Evolutionary conservation across 1,284 basidiomycete genomes (phyloP).

Genomic region (Moesziomyces sp.): DNA sequence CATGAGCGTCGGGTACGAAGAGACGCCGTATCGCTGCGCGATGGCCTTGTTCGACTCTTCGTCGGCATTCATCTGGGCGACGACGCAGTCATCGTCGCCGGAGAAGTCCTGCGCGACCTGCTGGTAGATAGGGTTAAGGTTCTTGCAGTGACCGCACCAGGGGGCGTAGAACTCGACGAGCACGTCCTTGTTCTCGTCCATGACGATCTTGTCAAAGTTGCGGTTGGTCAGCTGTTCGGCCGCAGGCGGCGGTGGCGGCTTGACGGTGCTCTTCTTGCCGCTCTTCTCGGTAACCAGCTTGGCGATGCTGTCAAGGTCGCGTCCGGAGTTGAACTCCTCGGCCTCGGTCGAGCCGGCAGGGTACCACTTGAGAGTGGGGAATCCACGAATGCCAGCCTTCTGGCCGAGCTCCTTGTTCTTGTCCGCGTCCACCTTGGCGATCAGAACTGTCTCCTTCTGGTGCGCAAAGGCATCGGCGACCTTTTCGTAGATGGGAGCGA

Average conservation of each 20-base stretch:
- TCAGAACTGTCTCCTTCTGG: conserved; percentile 80
- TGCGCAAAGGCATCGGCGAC: conserved; percentile 82
- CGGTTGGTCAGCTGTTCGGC: conserved; percentile 77
- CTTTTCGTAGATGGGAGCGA: conserved; percentile 87
- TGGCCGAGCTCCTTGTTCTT: conserved; percentile 77
- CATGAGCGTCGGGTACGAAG: conserved; percentile 81
- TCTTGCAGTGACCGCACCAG: conserved; percentile 89
- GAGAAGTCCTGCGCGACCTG: conserved; percentile 86
- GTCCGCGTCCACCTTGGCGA: conserved; percentile 94
- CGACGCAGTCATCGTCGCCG: conserved; percentile 78
- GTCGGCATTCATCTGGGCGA: conserved; percentile 90
- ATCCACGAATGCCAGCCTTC: conserved; percentile 81
- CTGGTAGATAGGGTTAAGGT: conserved; percentile 94
- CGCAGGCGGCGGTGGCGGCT: conserved; percentile 81
- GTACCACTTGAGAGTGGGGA: conserved; percentile 94
- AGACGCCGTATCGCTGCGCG: conserved; percentile 78
- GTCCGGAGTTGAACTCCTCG: conserved; percentile 80
- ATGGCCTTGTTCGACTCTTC: conserved; percentile 81
- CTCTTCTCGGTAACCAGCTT: conserved; percentile 79
- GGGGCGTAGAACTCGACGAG: conserved; percentile 95
- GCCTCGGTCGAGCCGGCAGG: conserved; percentile 72
- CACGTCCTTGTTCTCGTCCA: conserved; percentile 88
- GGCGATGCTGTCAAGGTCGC: conserved; percentile 82
- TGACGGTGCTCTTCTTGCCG: conserved; percentile 83
- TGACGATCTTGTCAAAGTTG: conserved; percentile 84